These are phyloP conservation scores for Dillenia turbinata DNA, from an alignment of 164 flowering plant species.

Conservation along the genomic window DNA sequence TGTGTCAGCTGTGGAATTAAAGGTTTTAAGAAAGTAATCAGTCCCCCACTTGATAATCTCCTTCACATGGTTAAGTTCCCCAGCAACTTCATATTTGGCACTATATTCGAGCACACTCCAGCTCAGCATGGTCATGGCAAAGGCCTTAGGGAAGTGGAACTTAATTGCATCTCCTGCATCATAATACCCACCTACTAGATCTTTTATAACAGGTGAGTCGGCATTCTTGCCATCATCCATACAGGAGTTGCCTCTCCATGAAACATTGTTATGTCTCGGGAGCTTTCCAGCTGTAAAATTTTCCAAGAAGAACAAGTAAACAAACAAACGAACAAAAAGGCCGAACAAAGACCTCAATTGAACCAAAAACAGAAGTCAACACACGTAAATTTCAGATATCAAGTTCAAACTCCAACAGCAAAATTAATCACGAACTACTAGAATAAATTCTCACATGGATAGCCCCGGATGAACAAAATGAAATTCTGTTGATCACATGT, in stretches of 20 bases:
- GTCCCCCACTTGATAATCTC: constrained; percentile 91
- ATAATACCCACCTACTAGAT: constrained; percentile 86
- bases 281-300: constrained; percentile 67
- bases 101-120: constrained; percentile 97
- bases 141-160: constrained; percentile 81
- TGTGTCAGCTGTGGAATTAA: constrained; percentile 71
- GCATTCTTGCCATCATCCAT: constrained; percentile 56
- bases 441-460: neutral
- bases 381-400: neutral
- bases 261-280: constrained; percentile 83
- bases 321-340: neutral
- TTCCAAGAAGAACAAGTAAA: neutral
- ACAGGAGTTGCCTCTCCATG: constrained; percentile 86
- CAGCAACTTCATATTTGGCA: constrained; percentile 85
- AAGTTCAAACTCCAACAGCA: neutral
- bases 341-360: neutral
- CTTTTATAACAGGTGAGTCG: constrained; percentile 32
- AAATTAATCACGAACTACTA: neutral
- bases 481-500: too few species aligned
- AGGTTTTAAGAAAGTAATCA: constrained; percentile 89
- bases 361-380: too few species aligned
- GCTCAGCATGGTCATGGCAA: constrained; percentile 90
- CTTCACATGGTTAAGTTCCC: constrained; percentile 82
- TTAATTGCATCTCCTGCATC: constrained; percentile 98
- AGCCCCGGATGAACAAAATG: too few species aligned